Base-by-base conservation (phyloP, 148 eudicot species). In the Arctostaphylos glauca region DNA sequence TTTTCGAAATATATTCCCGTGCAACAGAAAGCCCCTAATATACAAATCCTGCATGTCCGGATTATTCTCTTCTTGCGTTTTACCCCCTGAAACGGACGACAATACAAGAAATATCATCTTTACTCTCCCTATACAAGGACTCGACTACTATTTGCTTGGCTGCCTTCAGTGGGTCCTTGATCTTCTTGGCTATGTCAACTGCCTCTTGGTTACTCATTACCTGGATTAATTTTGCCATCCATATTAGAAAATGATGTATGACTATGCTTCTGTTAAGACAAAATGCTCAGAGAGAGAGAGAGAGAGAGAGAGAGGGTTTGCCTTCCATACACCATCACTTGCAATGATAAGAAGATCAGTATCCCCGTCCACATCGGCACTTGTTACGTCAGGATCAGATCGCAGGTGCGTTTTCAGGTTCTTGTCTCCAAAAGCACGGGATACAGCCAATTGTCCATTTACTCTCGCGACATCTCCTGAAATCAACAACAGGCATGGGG, bases 301-400 rank as follows among this genome's bases (percentile, higher is more conserved):
- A 50, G 81, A 72, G 73, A 23, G 76, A n/a, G 77, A 70, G 84
- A 48, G 55, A 6, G 52, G 23, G n/a, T 56, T 68, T 85, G 88
- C 95, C 93, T 92, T 92, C 95, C 95, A 92, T 43, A 92, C 74
- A 76, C 95, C 95, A 79, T 92, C 95, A 59, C 95, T 92, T 60
- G 95, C 95, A 83, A 92, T 87, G 78, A 92, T 92, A 79, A 92
- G 76, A 81, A 92, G 79, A 78, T 92, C 95, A 0, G 93, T 91
- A 50, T 90, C 91, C 14, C 80, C 82, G 52, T 75, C 80, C 55
- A 91, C 83, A 79, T 90, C 89, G 43, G 87, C 87, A 64, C 18
- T 4, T 58, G 78, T 89, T 76, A 89, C 70, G 83, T 92, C 95
- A 47, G 95, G 95, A 83, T 92, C 95, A 76, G 92, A 92, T 19